Base-by-base conservation (phyloP, 108 stramenopile species). In the Fistulifera solaris region DNA sequence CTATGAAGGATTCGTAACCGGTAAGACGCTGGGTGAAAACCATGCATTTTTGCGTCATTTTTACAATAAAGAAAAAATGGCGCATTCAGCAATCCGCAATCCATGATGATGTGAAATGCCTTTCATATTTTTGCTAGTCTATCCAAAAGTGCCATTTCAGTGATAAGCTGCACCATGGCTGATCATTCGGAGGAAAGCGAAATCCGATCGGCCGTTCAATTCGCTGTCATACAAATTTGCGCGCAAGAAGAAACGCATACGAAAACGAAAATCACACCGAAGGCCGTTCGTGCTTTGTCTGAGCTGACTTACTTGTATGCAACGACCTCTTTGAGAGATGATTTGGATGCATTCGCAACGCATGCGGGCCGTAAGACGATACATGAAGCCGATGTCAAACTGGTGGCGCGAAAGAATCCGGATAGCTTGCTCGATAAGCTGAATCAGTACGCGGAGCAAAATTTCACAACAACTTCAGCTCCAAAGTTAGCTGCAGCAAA, bases 261-360 rank as follows among this genome's bases (percentile, higher is more conserved):
- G 25, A 46, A 42, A 58, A 46, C 8, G 27, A 17, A 25, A 7
- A 71, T 71, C 55, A 69, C 48, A 40, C 28, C 59, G 14, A 48
- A 46, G 1, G 73, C 71, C n/a, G 48, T 75, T 14, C 35, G 18
- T 4, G 54, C 73, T 10, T 43, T 79, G 38, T 66, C 77, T n/a
- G 73, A 79, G 27, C 53, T 79, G 14, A 62, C 61, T 22, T 79
- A 58, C 54, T 70, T 71, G 39, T 79, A 72, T 52, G 62, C 77
- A 17, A 79, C 77, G 40, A 62, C 54, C 15, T 48, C 28, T 11
- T 44, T 79, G 35, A 67, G 66, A 18, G 54, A 53, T 22, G 77
- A 79, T 52, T 45, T 79, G 11, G 59, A 48, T 0, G 46, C 62
- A 38, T 78, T 79, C 41, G 47, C 46, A 16, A 39, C 47, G 14